phyloP scores from a whole-genome alignment of 441 rosid genomes.

The Corymbia citriodora region DNA sequence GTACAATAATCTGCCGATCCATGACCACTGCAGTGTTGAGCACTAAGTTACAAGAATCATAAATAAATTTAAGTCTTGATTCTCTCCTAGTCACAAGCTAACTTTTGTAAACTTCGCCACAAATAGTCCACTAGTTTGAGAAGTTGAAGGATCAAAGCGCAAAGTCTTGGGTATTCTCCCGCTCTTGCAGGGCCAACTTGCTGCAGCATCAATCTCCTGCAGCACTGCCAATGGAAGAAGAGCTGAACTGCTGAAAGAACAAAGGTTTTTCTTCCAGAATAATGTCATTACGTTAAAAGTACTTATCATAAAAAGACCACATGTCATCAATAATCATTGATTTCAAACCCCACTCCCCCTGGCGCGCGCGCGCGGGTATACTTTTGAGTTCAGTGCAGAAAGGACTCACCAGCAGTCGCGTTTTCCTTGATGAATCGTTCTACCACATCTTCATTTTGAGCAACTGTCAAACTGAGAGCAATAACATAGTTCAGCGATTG shows the following conservation, averaged over 20 bases:
- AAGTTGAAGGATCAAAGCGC: conserved; percentile 74
- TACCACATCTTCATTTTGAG: conserved; percentile 89
- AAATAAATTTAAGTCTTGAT: not conserved
- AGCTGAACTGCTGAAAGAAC: not conserved
- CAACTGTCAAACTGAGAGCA: conserved; percentile 62
- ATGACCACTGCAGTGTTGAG: not conserved
- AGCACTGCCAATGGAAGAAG: conserved; percentile 37
- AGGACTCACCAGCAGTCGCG: conserved; percentile 54
- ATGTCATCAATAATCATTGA: not conserved
- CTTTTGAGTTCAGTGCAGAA: not conserved
- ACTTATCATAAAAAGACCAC: not conserved
- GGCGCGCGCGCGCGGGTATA: too few relatives aligned
- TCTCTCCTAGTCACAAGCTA: not conserved
- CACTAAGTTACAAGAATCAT: not conserved
- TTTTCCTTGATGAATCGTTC: conserved; percentile 62
- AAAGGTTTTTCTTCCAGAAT: not conserved
- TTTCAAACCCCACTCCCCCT: not conserved
- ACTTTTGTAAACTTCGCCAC: conserved; percentile 64
- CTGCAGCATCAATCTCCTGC: conserved; percentile 57
- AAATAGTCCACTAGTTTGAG: conserved; percentile 92
- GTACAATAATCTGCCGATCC: not conserved
- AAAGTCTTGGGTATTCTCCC: conserved; percentile 65
- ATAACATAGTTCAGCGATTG: not conserved
- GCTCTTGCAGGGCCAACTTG: conserved; percentile 72
- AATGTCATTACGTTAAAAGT: not conserved